Percentiles rank a stretch among this genome's conserved stretches.
These are phyloP conservation scores for Alternaria sp. DNA, from an alignment of 2,329 filamentous ascomycete genomes.

Conservation along the genomic window DNA sequence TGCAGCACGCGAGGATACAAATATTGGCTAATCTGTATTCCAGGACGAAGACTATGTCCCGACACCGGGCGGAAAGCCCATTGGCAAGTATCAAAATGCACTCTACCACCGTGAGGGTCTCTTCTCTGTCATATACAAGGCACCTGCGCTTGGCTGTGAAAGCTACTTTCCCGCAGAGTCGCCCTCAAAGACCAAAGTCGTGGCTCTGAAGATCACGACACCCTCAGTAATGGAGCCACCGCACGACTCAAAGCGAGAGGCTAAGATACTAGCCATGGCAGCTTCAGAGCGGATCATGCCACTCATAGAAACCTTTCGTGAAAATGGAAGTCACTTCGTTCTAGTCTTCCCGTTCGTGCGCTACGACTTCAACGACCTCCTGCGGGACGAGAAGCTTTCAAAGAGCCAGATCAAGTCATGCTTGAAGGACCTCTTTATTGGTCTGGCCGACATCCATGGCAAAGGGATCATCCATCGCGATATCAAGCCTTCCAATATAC, in stretches of 20 bases:
- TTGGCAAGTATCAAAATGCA: conserved; percentile 66
- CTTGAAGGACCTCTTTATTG: conserved; percentile 74
- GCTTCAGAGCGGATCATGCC: conserved; percentile 68
- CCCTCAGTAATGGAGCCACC: conserved; percentile 77
- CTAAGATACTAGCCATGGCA: conserved; percentile 72
- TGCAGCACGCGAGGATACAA: background rate
- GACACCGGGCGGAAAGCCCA: conserved; percentile 51
- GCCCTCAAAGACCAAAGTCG: conserved; percentile 46
- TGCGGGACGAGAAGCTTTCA: conserved; percentile 59
- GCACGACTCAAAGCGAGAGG: conserved; percentile 83
- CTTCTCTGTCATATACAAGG: conserved; percentile 84
- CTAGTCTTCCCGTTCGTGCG: conserved; percentile 87
- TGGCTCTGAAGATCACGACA: conserved; percentile 87
- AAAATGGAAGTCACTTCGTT: conserved; percentile 75
- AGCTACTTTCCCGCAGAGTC: conserved; percentile 41
- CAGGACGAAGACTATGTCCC: conserved; percentile 45
- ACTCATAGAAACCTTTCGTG: conserved; percentile 74
- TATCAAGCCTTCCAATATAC: conserved; percentile 89
- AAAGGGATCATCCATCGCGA: conserved; percentile 89
- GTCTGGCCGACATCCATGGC: conserved; percentile 74
- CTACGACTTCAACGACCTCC: conserved; percentile 73
- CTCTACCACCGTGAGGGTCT: conserved; percentile 70
- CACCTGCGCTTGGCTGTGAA: conserved; percentile 54
- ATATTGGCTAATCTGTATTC: conserved; percentile 8
- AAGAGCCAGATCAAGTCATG: conserved; percentile 56